Evolutionary conservation across 768 basidiomycete genomes (phyloP).

Genomic region (Suillus variegatus): DNA sequence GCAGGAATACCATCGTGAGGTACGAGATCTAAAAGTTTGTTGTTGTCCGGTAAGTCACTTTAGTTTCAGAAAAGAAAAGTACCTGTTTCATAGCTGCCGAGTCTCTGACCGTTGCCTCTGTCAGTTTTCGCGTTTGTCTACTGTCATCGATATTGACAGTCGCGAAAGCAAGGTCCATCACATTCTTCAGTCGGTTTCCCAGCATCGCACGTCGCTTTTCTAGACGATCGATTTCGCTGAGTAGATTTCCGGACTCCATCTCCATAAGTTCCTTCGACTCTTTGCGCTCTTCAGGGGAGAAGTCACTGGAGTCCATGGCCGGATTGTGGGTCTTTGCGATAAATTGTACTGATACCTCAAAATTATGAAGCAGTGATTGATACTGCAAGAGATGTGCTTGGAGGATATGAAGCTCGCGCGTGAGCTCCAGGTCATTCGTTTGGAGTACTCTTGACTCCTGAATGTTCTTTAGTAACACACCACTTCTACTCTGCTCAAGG

Average conservation of each 20-base stretch:
- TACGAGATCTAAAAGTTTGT: constrained; percentile 37
- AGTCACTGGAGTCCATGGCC: constrained; percentile 34
- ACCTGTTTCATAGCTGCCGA: constrained; percentile 43
- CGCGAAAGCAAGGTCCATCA: constrained; percentile 48
- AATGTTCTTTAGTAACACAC: background rate
- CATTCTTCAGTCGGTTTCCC: constrained; percentile 31
- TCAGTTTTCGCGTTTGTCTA: constrained; percentile 51
- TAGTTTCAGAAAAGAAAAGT: constrained; percentile 17
- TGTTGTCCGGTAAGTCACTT: constrained; percentile 16
- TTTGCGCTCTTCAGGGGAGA: constrained; percentile 14
- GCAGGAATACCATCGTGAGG: constrained; percentile 63
- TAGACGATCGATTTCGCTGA: constrained; percentile 51
- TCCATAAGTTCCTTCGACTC: constrained; percentile 38
- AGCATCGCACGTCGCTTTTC: constrained; percentile 36
- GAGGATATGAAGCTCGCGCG: constrained; percentile 55
- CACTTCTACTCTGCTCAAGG: background rate
- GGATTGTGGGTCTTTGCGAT: constrained; percentile 51
- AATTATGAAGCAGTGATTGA: constrained; percentile 52
- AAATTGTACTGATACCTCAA: constrained; percentile 52
- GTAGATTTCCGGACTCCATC: constrained; percentile 48
- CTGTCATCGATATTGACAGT: constrained; percentile 61
- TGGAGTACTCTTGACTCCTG: constrained; percentile 49
- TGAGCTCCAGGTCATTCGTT: constrained; percentile 43
- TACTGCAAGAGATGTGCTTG: constrained; percentile 62
- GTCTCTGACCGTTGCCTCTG: constrained; percentile 43